Base-by-base conservation (phyloP, 1,139 yeast species). In the Lodderomyces elongisporus region DNA sequence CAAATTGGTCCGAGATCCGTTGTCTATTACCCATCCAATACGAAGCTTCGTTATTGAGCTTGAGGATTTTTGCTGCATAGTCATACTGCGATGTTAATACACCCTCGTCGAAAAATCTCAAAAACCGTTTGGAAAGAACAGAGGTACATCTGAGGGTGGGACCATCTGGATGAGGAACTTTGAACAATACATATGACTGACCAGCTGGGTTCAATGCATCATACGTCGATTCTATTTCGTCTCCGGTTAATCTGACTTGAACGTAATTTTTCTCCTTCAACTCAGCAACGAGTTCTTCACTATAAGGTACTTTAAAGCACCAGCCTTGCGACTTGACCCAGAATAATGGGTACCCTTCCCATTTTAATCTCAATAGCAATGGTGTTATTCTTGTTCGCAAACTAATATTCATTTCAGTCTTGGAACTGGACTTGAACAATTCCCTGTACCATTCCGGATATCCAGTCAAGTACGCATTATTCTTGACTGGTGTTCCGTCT, bases 1-100 rank as follows among this genome's bases (percentile, higher is more conserved):
- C 93, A 71, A 89, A 85, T 51, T 93, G 99, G 15, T 75, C 75
- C 57, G 66, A 70, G 26, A 91, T 85, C 40, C 99, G 69, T 42
- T 81, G 88, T 40, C 99, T 68, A 17, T 93, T 78, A 5, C 96
- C 85, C 52, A 83, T 77, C 99, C 98, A 93, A 55, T 93, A 93
- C 14, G 96, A 79, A 28, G 94, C 88, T 14, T 80, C 69, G 1
- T 88, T 77, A 43, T 85, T 87, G 47, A 87, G 69, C 20, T 74
- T 65, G 34, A 93, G 63, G 3, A 95, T 95, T 38, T 84, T 83
- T 38, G 72, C 70, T 0, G 97, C 96, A 40, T 79, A 65, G 8
- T 75, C 74, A 39, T 74, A 83, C 42, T 79, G 79, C 0, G 96
- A 85, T 1, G 81, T 72, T 35, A 93, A 56, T 0, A 77, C 59